Conservation (phyloP, 108 stramenopile species). For the Cyclotella baltica region DNA sequence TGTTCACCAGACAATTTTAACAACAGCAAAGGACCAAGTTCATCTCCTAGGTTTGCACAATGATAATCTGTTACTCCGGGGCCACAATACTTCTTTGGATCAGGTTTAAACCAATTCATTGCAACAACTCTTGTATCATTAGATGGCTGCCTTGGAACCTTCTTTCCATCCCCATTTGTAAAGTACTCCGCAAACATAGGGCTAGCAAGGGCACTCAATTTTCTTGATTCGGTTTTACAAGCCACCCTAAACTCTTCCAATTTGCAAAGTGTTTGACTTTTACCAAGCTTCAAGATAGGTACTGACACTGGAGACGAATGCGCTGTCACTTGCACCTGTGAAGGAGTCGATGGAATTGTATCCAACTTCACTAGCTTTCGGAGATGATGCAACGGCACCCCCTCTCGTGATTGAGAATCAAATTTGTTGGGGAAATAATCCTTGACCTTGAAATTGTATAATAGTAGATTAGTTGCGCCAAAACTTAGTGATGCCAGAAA, state of each 20-base stretch:
- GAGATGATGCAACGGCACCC: too few relatives aligned
- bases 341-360: too few relatives aligned
- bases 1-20: background rate
- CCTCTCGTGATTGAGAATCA: too few relatives aligned
- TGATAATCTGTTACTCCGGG: too few relatives aligned
- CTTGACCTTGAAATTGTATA: too few relatives aligned
- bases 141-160: background rate
- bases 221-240: background rate
- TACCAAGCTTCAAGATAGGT: background rate
- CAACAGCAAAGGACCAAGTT: conserved; percentile 3
- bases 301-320: background rate
- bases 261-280: conserved; percentile 4
- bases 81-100: background rate
- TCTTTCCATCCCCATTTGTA: background rate
- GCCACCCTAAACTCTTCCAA: background rate
- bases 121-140: background rate
- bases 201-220: background rate
- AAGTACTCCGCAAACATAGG: background rate
- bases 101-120: conserved; percentile 1
- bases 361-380: too few relatives aligned
- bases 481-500: too few relatives aligned
- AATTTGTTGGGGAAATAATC: too few relatives aligned
- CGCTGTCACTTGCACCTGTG: too few relatives aligned
- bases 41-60: conserved; percentile 25
- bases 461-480: too few relatives aligned